Percentiles rank a stretch among this genome's conserved stretches.
These are phyloP conservation scores for Colletotrichum sp. DNA, from an alignment of 2,329 filamentous ascomycete genomes.

Conservation along the genomic window DNA sequence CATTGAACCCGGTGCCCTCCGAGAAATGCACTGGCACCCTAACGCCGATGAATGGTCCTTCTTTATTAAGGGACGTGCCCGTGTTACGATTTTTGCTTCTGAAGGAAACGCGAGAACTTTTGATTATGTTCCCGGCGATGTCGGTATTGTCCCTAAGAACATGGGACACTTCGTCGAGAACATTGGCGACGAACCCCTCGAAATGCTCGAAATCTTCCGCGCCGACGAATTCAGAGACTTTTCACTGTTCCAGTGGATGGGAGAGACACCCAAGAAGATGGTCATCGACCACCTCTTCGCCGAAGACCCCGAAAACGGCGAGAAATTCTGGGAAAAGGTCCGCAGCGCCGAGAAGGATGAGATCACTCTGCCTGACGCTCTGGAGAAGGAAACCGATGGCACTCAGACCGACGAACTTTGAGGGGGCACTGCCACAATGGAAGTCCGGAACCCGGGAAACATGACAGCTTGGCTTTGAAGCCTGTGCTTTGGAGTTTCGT, in stretches of 20 bases:
- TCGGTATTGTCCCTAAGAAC: constrained; percentile 77
- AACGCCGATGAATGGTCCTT: constrained; percentile 83
- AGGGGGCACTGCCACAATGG: not conserved
- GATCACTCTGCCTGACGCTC: constrained; percentile 39
- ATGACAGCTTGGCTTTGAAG: not conserved
- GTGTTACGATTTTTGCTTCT: constrained; percentile 77
- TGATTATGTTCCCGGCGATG: constrained; percentile 76
- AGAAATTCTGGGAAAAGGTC: constrained; percentile 67
- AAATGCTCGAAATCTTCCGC: constrained; percentile 79
- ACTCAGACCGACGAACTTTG: constrained; percentile 5
- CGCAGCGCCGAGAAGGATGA: constrained; percentile 66
- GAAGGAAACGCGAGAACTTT: constrained; percentile 75
- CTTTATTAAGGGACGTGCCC: constrained; percentile 74
- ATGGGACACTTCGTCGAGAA: constrained; percentile 87
- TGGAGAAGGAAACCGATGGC: not conserved
- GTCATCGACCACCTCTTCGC: constrained; percentile 72
- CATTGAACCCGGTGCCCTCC: constrained; percentile 73
- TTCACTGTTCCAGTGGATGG: constrained; percentile 78
- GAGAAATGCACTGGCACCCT: constrained; percentile 86
- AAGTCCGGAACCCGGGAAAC: not conserved
- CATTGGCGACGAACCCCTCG: constrained; percentile 74
- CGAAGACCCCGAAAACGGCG: constrained; percentile 64
- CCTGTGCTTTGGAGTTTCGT: not conserved
- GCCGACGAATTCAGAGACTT: constrained; percentile 76
- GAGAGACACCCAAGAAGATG: constrained; percentile 71